These are phyloP conservation scores for Beauveria sp. DNA, from an alignment of 2,329 filamentous ascomycete species.

Conservation along the genomic window DNA sequence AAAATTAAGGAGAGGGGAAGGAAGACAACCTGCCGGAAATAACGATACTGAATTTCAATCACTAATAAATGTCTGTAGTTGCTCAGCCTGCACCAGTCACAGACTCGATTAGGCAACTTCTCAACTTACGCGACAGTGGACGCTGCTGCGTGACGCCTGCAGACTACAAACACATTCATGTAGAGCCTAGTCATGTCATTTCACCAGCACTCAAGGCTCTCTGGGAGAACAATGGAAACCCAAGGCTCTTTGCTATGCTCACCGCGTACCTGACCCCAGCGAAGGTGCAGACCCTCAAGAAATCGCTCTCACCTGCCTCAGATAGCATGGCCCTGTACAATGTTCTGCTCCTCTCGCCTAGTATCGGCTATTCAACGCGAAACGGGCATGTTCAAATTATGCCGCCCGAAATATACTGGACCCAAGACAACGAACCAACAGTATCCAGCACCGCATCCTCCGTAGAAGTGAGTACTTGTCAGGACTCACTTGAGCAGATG, in stretches of 20 bases:
- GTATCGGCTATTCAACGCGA: too few species aligned
- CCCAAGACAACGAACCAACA: too few species aligned
- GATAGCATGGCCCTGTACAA: too few species aligned
- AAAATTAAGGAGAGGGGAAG: neutral
- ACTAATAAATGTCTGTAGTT: neutral
- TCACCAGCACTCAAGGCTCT: neutral
- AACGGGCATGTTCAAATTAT: too few species aligned
- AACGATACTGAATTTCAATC: neutral
- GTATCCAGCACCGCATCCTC: too few species aligned
- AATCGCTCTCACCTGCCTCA: too few species aligned
- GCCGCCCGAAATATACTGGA: too few species aligned
- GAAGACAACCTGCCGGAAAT: neutral
- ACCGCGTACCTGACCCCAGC: neutral
- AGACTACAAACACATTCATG: neutral
- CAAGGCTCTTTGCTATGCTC: neutral
- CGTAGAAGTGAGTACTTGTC: too few species aligned
- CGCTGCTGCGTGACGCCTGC: neutral
- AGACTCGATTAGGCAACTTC: neutral
- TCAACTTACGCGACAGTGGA: neutral
- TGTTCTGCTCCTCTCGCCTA: too few species aligned
- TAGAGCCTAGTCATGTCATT: neutral
- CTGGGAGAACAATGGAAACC: neutral
- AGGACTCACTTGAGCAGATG: too few species aligned
- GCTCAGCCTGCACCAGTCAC: neutral
- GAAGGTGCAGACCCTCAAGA: too few species aligned